A percentile compares a stretch with the other conserved stretches of the same genome.
phyloP scores from a whole-genome alignment of 2,329 filamentous ascomycete genomes.

The Zymoseptoria tritici region DNA sequence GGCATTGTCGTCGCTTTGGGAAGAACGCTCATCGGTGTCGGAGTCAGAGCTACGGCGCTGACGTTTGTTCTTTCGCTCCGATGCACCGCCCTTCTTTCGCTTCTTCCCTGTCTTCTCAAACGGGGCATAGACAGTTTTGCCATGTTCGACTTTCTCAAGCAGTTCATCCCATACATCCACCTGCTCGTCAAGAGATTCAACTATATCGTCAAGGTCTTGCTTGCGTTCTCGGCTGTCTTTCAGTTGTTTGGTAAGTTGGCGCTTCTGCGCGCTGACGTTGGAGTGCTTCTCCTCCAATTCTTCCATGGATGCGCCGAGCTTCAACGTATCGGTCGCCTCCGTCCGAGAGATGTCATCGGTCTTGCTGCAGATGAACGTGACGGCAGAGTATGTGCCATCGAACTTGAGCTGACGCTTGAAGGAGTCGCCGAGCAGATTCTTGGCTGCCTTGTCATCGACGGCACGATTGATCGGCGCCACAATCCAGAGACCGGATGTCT shows the following conservation, averaged over 20 bases:
- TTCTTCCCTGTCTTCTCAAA: conserved; percentile 10
- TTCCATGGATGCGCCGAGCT: conserved; percentile 29
- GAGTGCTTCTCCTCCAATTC: conserved; percentile 21
- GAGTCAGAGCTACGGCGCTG: conserved; percentile 16
- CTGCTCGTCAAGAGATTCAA: conserved; percentile 35
- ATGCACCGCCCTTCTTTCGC: conserved; percentile 22
- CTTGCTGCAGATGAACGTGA: conserved; percentile 58
- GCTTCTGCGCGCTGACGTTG: conserved; percentile 17
- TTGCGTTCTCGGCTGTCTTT: conserved; percentile 30
- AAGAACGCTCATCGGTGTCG: conserved; percentile 20
- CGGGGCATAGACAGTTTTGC: conserved; percentile 38
- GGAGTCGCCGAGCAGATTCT: conserved; percentile 47
- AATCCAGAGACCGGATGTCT: conserved; percentile 54
- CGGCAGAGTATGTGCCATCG: conserved; percentile 46
- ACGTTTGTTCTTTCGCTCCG: conserved; percentile 9
- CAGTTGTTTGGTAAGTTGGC: conserved; percentile 18
- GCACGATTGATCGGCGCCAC: conserved; percentile 55
- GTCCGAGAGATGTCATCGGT: conserved; percentile 52
- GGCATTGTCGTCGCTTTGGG: conserved; percentile 14
- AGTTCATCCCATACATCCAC: conserved; percentile 42
- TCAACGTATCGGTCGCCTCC: conserved; percentile 37
- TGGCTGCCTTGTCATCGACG: conserved; percentile 54
- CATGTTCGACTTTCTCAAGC: conserved; percentile 32
- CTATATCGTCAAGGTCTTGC: conserved; percentile 26
- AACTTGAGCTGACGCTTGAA: conserved; percentile 55